Evolutionary conservation across 2,329 filamentous ascomycete genomes (phyloP).

Genomic region (Xylariaceae sp.): DNA sequence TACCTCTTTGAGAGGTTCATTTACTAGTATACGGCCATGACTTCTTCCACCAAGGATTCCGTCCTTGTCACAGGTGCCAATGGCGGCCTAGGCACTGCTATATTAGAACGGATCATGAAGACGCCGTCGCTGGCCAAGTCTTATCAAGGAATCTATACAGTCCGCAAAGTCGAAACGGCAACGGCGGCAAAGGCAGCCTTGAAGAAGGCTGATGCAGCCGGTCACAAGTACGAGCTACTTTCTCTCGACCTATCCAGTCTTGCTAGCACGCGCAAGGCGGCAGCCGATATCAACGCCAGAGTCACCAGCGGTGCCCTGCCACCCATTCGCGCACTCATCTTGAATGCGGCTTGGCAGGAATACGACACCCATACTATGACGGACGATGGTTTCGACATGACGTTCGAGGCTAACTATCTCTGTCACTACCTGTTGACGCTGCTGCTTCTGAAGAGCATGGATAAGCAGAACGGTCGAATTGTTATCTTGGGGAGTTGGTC

Average conservation of each 20-base stretch:
- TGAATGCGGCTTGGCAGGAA: conserved; percentile 24
- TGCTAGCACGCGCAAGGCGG: conserved; percentile 13
- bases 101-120: conserved; percentile 12
- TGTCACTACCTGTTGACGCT: conserved; percentile 32
- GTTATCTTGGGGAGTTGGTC: conserved; percentile 31
- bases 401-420: conserved; percentile 33
- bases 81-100: conserved; percentile 18
- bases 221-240: conserved; percentile 13
- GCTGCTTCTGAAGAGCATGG: conserved; percentile 33
- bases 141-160: conserved; percentile 17
- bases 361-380: conserved; percentile 27
- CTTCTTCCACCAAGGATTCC: conserved; percentile 14
- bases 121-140: conserved; percentile 3
- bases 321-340: conserved; percentile 24
- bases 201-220: conserved; percentile 3
- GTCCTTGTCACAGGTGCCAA: conserved; percentile 22
- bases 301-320: conserved; percentile 22
- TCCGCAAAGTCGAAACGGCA: conserved; percentile 12
- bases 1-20: too few relatives aligned
- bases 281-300: conserved; percentile 17
- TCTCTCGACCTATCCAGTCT: conserved; percentile 18
- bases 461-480: conserved; percentile 30
- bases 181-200: conserved; percentile 5
- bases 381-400: conserved; percentile 32
- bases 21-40: too few relatives aligned